A percentile compares a stretch with the other conserved stretches of the same genome.
Evolutionary conservation across 2,329 filamentous ascomycete species (phyloP).

Genomic region (Stemphylium vesicarium): DNA sequence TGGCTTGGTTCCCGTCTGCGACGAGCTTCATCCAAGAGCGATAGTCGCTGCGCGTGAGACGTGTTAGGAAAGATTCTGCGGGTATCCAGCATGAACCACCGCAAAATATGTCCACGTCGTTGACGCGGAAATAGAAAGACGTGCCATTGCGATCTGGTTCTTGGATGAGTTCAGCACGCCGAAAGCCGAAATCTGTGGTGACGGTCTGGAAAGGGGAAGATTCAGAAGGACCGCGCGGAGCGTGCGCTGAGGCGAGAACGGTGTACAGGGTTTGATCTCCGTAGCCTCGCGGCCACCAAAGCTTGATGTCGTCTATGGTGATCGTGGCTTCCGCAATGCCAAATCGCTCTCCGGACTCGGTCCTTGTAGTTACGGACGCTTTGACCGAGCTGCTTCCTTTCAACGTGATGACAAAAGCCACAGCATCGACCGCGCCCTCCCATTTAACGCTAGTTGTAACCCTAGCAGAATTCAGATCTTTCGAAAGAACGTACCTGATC

Average conservation of each 20-base stretch:
- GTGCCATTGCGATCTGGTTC: slow-evolving; percentile 65
- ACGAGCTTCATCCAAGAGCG: slow-evolving; percentile 76
- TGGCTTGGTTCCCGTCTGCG: slow-evolving; percentile 77
- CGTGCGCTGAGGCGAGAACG: slow-evolving; percentile 43
- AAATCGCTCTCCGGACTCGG: slow-evolving; percentile 21
- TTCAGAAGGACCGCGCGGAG: neutral
- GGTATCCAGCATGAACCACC: slow-evolving; percentile 88
- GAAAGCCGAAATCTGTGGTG: slow-evolving; percentile 58
- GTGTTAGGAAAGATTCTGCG: slow-evolving; percentile 77
- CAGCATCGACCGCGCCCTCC: neutral
- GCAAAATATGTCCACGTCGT: slow-evolving; percentile 77
- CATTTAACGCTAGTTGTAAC: neutral
- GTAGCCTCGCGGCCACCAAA: slow-evolving; percentile 82
- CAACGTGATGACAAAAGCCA: slow-evolving; percentile 1
- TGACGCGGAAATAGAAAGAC: slow-evolving; percentile 79
- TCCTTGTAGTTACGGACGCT: neutral
- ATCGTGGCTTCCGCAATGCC: slow-evolving; percentile 49
- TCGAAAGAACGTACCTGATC: slow-evolving; percentile 63
- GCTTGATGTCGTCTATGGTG: slow-evolving; percentile 59
- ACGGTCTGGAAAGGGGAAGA: slow-evolving; percentile 2
- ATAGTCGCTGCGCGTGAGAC: slow-evolving; percentile 70
- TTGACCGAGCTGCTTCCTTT: neutral
- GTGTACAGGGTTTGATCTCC: slow-evolving; percentile 76
- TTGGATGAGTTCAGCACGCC: slow-evolving; percentile 60
- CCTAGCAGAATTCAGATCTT: slow-evolving; percentile 6